Evolutionary conservation across 2,329 filamentous ascomycete species (phyloP).

Genomic region (Blumeriella jaapii): DNA sequence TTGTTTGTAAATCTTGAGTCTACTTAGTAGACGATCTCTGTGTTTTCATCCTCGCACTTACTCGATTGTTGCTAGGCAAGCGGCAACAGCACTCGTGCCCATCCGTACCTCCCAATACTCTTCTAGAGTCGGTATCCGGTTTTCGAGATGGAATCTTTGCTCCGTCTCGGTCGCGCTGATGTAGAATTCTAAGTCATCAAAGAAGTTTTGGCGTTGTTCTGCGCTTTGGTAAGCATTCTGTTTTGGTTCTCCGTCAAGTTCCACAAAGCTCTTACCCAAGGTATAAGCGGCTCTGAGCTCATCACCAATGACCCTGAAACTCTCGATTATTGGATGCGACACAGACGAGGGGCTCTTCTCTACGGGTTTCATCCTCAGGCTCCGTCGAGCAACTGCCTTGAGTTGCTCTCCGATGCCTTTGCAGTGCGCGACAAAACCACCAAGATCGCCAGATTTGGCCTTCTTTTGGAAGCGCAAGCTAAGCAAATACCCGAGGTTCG

Average conservation of each 20-base stretch:
- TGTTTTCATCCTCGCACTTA: conserved; percentile 6
- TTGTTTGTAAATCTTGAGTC: conserved; percentile 2
- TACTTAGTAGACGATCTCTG: not conserved
- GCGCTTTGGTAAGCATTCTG: not conserved
- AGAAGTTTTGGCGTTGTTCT: conserved; percentile 14
- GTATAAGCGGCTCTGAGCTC: conserved; percentile 12
- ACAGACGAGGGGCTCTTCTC: conserved; percentile 2
- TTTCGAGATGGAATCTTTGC: conserved; percentile 12
- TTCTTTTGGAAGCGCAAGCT: not conserved
- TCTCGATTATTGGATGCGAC: conserved; percentile 12
- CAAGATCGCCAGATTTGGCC: too few relatives aligned
- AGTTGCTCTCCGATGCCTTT: not conserved
- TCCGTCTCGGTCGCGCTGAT: conserved; percentile 16
- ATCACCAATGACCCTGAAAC: conserved; percentile 17
- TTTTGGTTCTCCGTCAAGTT: not conserved
- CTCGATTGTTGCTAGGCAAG: conserved; percentile 14
- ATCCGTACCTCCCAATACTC: conserved; percentile 19
- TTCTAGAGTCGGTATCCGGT: conserved; percentile 13
- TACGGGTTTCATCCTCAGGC: not conserved
- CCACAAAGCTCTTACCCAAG: conserved; percentile 6
- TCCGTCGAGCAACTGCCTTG: conserved; percentile 4
- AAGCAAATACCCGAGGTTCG: not conserved
- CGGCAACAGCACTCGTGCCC: conserved; percentile 20
- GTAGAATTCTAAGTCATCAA: conserved; percentile 15
- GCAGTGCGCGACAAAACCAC: not conserved